phyloP scores from a whole-genome alignment of 2,329 filamentous ascomycete species.

The Dryadomyces quercivorus region DNA sequence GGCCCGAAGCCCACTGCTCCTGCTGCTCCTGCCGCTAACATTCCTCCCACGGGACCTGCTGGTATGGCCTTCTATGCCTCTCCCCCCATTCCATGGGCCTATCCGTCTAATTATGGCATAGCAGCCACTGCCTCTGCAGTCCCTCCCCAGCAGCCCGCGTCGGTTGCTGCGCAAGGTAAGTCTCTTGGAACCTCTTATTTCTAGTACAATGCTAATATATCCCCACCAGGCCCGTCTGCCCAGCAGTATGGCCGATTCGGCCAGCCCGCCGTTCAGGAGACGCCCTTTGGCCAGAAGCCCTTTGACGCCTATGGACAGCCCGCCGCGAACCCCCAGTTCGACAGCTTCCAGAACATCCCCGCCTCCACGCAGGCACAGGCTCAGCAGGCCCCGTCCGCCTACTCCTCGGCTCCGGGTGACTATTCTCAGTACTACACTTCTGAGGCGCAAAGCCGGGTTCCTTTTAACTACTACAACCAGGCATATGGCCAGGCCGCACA shows the following conservation, averaged over 20 bases:
- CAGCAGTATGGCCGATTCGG: slow-evolving; percentile 61
- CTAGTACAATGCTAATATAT: too few species aligned
- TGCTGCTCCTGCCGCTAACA: slow-evolving; percentile 25
- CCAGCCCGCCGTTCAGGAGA: slow-evolving; percentile 48
- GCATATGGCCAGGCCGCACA: slow-evolving; percentile 46
- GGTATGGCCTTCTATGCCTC: slow-evolving; percentile 13
- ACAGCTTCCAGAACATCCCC: slow-evolving; percentile 33
- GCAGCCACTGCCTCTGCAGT: slow-evolving; percentile 18
- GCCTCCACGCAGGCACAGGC: slow-evolving; percentile 32
- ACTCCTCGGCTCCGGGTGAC: slow-evolving; percentile 65
- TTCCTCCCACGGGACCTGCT: slow-evolving; percentile 28
- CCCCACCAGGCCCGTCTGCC: slow-evolving; percentile 3
- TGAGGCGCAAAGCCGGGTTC: slow-evolving; percentile 57
- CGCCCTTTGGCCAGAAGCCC: slow-evolving; percentile 59
- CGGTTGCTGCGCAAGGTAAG: slow-evolving; percentile 24
- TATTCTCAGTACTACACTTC: slow-evolving; percentile 74
- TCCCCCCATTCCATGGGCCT: not conserved
- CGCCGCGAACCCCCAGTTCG: slow-evolving; percentile 41
- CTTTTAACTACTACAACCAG: slow-evolving; percentile 67
- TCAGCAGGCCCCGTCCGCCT: slow-evolving; percentile 50
- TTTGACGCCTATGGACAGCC: slow-evolving; percentile 75
- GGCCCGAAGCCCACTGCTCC: slow-evolving; percentile 35
- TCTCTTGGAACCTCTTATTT: slow-evolving; percentile 4
- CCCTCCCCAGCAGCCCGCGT: slow-evolving; percentile 18
- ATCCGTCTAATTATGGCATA: slow-evolving; percentile 13